Percentiles rank a stretch among this genome's conserved stretches.
Evolutionary conservation across 129 eudicot species (phyloP).

Genomic region (Lactuca sativa): DNA sequence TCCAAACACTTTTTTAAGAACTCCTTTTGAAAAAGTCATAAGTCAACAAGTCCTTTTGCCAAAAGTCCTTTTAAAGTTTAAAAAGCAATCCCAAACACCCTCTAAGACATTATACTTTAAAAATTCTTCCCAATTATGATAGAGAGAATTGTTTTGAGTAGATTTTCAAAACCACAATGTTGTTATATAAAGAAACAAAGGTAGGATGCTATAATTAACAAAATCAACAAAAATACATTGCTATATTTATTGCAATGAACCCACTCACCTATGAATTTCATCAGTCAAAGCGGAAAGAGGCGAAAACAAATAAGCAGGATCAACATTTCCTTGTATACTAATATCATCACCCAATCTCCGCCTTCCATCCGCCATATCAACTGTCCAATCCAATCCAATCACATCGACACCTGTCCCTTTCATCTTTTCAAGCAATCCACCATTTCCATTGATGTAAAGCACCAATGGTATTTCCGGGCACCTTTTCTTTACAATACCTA

Average conservation of each 20-base stretch:
- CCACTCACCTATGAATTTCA: slow-evolving; percentile 75
- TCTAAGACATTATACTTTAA: too few relatives aligned
- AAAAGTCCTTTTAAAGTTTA: too few relatives aligned
- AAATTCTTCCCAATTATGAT: too few relatives aligned
- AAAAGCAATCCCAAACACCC: too few relatives aligned
- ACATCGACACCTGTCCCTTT: slow-evolving; percentile 90
- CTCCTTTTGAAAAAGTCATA: too few relatives aligned
- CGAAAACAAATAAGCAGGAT: slow-evolving; percentile 81
- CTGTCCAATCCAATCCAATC: slow-evolving; percentile 97
- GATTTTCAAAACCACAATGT: too few relatives aligned
- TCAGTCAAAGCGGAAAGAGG: slow-evolving; percentile 79
- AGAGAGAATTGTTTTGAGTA: too few relatives aligned
- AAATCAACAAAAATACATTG: neutral
- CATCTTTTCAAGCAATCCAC: slow-evolving; percentile 95
- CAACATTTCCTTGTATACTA: slow-evolving; percentile 91
- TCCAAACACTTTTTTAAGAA: too few relatives aligned
- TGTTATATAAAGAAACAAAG: too few relatives aligned
- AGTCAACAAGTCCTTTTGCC: too few relatives aligned
- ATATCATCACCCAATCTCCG: slow-evolving; percentile 68
- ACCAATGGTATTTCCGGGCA: slow-evolving; percentile 92
- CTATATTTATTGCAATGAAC: too few relatives aligned
- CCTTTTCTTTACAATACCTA: slow-evolving; percentile 57
- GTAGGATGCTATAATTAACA: too few relatives aligned
- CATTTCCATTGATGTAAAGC: slow-evolving; percentile 91
- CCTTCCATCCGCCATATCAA: slow-evolving; percentile 98